These are phyloP conservation scores for Phlyctochytrium bullatum DNA, from an alignment of 192 early-diverging fungal species.

Conservation along the genomic window DNA sequence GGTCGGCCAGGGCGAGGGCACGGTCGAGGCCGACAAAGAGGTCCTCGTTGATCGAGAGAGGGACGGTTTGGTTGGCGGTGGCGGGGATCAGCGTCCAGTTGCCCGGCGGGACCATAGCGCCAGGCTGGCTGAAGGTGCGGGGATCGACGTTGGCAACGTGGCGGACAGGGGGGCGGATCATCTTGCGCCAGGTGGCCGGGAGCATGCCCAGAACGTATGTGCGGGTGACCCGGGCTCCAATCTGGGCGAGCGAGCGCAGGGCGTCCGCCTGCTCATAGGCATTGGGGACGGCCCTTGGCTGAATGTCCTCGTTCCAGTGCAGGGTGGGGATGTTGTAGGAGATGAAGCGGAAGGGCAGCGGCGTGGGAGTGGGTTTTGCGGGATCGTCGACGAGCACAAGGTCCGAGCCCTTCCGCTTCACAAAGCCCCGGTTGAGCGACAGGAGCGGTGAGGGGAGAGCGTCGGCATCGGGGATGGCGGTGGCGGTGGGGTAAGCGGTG, in stretches of 20 bases:
- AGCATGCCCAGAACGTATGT: slow-evolving; percentile 35
- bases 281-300: slow-evolving; percentile 9
- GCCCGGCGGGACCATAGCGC: not conserved
- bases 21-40: slow-evolving; percentile 33
- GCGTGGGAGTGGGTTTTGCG: slow-evolving; percentile 22
- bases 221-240: slow-evolving; percentile 33
- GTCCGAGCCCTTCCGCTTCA: slow-evolving; percentile 14
- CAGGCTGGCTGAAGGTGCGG: not conserved
- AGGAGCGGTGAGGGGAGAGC: no score
- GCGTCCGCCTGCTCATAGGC: slow-evolving; percentile 35
- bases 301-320: slow-evolving; percentile 29
- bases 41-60: slow-evolving; percentile 22
- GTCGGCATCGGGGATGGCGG: no score
- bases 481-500: no score
- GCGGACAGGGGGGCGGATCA: not conserved
- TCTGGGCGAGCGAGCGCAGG: slow-evolving; percentile 20
- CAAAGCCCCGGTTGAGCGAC: slow-evolving; percentile 15
- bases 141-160: not conserved
- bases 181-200: not conserved
- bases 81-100: slow-evolving; percentile 5
- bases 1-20: slow-evolving; percentile 21
- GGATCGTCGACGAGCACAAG: not conserved
- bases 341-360: slow-evolving; percentile 26
- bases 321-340: slow-evolving; percentile 43
- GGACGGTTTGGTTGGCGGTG: not conserved